Evolutionary conservation across 169 alveolate species (phyloP), one percentile per base, ranked within the genome.

Genomic region (Eimeria necatrix): DNA sequence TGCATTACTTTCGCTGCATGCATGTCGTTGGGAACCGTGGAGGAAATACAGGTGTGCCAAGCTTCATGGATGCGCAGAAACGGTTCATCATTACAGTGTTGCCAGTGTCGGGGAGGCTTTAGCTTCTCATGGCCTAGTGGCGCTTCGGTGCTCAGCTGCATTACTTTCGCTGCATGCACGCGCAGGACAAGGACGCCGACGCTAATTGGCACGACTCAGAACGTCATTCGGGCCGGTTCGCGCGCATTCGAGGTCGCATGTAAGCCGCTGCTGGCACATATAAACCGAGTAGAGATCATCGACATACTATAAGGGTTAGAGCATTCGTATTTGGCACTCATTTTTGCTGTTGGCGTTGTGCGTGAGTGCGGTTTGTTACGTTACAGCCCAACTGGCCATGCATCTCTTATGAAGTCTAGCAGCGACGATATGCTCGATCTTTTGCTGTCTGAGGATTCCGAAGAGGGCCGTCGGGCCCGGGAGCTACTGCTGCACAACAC

Each of bases 361-460:
- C 71, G 56, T 86, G 59, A 24, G 14, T 46, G 85, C 85, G 60
- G 56, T 74, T 60, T 68, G 70, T 64, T 32, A 61, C 68, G 6
- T 68, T 61, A 52, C 92, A 92, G 95, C 22, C 95, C 95, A 26
- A 92, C 95, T 1, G 95, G 95, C 56, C 95, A 92, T 46, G 93
- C 95, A 12, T 80, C 91, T 51, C 86, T 92, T 20, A 92, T 92
- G 95, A 92, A 92, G 64, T 60, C 85, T 9, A 92, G 95, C 32
- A 92, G 95, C 76, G 95, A 92, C 60, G 95, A 92, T 41, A 56
- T 68, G 86, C 49, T 92, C 16, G 95, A 81, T 41, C 68, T 81
- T n/a, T 41, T 92, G 5, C 64, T 53, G 3, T 78, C 86, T 4
- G 95, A 92, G 41, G 95, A 92, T 16, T 78, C 95, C 0, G 95